A percentile compares a stretch with the other conserved stretches of the same genome.
Conservation (phyloP, 2,329 filamentous ascomycete genomes). For the Fusarium mundagurra region DNA sequence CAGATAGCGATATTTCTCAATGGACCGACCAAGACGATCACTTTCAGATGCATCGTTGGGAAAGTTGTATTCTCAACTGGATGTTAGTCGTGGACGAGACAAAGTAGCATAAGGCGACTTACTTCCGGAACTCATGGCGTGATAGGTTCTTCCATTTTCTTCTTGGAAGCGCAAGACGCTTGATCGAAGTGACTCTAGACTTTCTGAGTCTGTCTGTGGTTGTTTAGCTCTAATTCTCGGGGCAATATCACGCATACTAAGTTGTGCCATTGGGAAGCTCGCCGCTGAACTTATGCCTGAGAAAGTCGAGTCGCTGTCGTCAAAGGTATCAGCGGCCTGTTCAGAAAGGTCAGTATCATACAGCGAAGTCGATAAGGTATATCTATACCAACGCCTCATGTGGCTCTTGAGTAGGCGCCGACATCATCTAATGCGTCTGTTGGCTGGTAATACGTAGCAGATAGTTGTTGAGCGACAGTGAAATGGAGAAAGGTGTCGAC, state of each 20-base stretch:
- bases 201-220: not conserved
- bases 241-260: rapidly evolving
- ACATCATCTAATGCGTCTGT: not conserved
- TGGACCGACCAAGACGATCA: constrained; percentile 6
- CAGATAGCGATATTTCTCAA: too few species aligned
- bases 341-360: rapidly evolving
- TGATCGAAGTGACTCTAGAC: constrained; percentile 6
- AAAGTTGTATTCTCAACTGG: not conserved
- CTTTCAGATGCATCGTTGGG: constrained; percentile 6
- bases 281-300: not conserved
- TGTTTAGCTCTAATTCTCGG: not conserved
- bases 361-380: rapidly evolving
- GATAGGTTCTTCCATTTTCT: constrained; percentile 9
- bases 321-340: not conserved
- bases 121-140: constrained; percentile 11
- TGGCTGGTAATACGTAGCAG: rapidly evolving
- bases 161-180: constrained; percentile 3
- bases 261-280: rapidly evolving
- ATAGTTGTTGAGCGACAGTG: not conserved
- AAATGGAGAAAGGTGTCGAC: rapidly evolving
- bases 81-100: rapidly evolving
- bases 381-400: not conserved
- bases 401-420: not conserved
- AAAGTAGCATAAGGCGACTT: rapidly evolving
- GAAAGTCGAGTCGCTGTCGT: constrained; percentile 1